Conservation (phyloP, 2,329 filamentous ascomycete species). For the Cadophora sp. region DNA sequence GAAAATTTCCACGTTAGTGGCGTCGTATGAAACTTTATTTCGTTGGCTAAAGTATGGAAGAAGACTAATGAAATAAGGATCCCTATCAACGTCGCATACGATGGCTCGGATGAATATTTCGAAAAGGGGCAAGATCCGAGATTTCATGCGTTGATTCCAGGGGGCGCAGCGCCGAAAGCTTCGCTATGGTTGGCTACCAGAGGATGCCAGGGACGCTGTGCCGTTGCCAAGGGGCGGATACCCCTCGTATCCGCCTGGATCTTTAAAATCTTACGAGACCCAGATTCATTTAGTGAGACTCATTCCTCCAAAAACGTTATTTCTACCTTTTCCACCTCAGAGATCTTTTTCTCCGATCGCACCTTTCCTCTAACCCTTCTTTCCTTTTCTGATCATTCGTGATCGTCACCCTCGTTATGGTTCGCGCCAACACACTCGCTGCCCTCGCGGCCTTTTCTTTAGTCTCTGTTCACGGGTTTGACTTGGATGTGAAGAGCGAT, state of each 20-base stretch:
- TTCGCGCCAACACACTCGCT: constrained; percentile 26
- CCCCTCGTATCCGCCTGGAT: background rate
- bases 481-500: constrained; percentile 25
- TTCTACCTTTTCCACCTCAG: background rate
- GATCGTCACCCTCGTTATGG: constrained; percentile 23
- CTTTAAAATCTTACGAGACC: background rate
- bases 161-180: background rate
- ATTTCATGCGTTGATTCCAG: background rate
- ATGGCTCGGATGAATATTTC: background rate
- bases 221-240: background rate
- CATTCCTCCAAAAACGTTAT: background rate
- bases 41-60: background rate
- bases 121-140: background rate
- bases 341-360: background rate
- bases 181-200: background rate
- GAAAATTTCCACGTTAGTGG: background rate
- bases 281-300: background rate
- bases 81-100: background rate
- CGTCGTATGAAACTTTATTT: constrained; percentile 5
- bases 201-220: background rate
- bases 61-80: too few species aligned
- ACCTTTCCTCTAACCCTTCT: background rate
- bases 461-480: constrained; percentile 21
- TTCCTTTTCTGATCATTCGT: constrained; percentile 3
- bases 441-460: constrained; percentile 32